Percentiles rank a stretch among this genome's conserved stretches.
phyloP scores from a whole-genome alignment of 2,329 filamentous ascomycete species.

The Arthrobotrys iridis region DNA sequence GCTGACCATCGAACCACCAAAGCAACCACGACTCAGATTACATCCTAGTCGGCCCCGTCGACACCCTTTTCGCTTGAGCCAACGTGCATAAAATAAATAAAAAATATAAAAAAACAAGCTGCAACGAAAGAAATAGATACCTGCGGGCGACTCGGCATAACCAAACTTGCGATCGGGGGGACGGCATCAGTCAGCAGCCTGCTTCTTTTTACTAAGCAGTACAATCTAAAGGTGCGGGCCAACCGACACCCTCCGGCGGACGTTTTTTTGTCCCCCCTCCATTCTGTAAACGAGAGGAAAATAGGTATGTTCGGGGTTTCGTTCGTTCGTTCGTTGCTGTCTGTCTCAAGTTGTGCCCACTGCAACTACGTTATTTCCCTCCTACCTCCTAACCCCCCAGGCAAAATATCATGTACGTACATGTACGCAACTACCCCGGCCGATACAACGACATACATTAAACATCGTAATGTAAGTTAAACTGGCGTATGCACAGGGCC shows the following conservation, averaged over 20 bases:
- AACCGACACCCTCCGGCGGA: slow-evolving; percentile 43
- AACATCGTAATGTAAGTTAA: neutral
- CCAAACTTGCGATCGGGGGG: no score
- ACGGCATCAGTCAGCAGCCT: slow-evolving; percentile 50
- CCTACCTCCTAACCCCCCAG: slow-evolving; percentile 16
- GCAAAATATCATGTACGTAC: neutral
- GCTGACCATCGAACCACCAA: slow-evolving; percentile 36
- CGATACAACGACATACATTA: neutral
- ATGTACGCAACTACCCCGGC: neutral
- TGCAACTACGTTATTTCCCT: slow-evolving; percentile 1
- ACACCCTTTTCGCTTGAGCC: slow-evolving; percentile 7
- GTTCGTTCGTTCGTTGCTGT: slow-evolving; percentile 5
- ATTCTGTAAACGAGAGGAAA: neutral
- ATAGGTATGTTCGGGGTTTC: slow-evolving; percentile 20
- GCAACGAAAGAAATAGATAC: neutral
- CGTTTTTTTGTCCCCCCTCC: neutral
- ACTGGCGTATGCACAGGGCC: slow-evolving; percentile 7
- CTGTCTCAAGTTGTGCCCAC: slow-evolving; percentile 52
- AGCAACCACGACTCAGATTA: no score
- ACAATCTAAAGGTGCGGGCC: slow-evolving; percentile 38
- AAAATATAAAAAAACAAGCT: neutral
- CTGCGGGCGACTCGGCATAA: slow-evolving; percentile 31
- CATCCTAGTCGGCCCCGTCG: slow-evolving; percentile 8
- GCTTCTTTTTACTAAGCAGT: slow-evolving; percentile 48
- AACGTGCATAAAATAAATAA: slow-evolving; percentile 2